phyloP scores from a whole-genome alignment of 306 rosid genomes.

The Acmispon strigosus region DNA sequence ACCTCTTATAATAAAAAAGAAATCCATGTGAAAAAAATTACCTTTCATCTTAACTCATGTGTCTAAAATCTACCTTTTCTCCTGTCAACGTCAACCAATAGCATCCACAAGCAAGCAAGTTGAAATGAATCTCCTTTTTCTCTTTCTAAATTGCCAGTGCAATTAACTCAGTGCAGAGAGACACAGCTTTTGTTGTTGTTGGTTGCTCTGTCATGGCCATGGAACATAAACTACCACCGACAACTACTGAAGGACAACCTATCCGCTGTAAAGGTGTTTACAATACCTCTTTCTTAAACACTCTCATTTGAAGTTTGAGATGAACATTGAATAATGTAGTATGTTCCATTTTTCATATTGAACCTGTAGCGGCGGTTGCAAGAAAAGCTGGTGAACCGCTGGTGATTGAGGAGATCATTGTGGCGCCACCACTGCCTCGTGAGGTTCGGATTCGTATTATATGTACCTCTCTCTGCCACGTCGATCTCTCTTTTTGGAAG shows the following conservation, averaged over 20 bases:
- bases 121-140: too few relatives aligned
- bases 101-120: too few relatives aligned
- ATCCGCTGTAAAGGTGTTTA: slow-evolving; percentile 54
- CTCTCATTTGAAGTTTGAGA: background rate
- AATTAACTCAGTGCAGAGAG: too few relatives aligned
- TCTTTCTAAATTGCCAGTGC: too few relatives aligned
- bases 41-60: too few relatives aligned
- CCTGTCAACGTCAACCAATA: too few relatives aligned
- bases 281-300: background rate
- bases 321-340: too few relatives aligned
- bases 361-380: slow-evolving; percentile 53
- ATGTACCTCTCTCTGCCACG: slow-evolving; percentile 63
- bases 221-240: slow-evolving; percentile 10
- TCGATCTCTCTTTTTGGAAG: slow-evolving; percentile 54
- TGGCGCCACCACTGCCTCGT: slow-evolving; percentile 61
- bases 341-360: background rate
- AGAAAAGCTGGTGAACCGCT: slow-evolving; percentile 61
- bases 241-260: slow-evolving; percentile 39
- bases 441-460: slow-evolving; percentile 63
- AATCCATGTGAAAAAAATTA: too few relatives aligned
- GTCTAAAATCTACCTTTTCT: too few relatives aligned
- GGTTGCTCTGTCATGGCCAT: background rate
- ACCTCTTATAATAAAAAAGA: too few relatives aligned
- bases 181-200: too few relatives aligned
- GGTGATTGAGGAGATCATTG: slow-evolving; percentile 55